Evolutionary conservation across 257 asterid species (phyloP).

Genomic region (Mentha longifolia): DNA sequence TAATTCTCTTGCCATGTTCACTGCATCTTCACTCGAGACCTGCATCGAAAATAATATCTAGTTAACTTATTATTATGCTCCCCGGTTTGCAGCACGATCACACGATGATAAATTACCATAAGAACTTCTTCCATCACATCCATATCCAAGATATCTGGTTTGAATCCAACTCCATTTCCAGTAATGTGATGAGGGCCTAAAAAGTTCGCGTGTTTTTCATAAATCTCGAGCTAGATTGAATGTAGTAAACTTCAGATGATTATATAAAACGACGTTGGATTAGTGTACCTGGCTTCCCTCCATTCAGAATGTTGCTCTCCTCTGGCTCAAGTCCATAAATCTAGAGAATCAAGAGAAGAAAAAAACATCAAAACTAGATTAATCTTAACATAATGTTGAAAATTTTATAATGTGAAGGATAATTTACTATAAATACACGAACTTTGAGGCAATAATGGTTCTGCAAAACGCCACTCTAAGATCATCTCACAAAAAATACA

Average conservation of each 20-base stretch:
- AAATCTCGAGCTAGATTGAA: background rate
- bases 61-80: background rate
- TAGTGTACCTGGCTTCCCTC: slow-evolving; percentile 89
- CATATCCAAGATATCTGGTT: slow-evolving; percentile 95
- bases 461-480: no score
- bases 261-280: background rate
- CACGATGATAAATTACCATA: slow-evolving; percentile 50
- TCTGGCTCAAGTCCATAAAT: slow-evolving; percentile 93
- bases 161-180: slow-evolving; percentile 99
- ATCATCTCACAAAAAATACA: background rate
- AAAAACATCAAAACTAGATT: background rate
- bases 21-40: slow-evolving; percentile 95
- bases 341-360: slow-evolving; percentile 37
- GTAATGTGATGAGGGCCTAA: slow-evolving; percentile 97
- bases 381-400: no score
- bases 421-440: no score
- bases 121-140: slow-evolving; percentile 98
- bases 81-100: background rate
- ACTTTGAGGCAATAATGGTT: no score
- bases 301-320: slow-evolving; percentile 87
- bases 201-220: slow-evolving; percentile 3
- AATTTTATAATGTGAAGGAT: no score
- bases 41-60: slow-evolving; percentile 28
- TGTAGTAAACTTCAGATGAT: background rate
- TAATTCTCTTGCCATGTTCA: slow-evolving; percentile 86